Percentiles rank a stretch among this genome's conserved stretches.
Evolutionary conservation across 1,284 basidiomycete species (phyloP).

Genomic region (Marasmius sp.): DNA sequence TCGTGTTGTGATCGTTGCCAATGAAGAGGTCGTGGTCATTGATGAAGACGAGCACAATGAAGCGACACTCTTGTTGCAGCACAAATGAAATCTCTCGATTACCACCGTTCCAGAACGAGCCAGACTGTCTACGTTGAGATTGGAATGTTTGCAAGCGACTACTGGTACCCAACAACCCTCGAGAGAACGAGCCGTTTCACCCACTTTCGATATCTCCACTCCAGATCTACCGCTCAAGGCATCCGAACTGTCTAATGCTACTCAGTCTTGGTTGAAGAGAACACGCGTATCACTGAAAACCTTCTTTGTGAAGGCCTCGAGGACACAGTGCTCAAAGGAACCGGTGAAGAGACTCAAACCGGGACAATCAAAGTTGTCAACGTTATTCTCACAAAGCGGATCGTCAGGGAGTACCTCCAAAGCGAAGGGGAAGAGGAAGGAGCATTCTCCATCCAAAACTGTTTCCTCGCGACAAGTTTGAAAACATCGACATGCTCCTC

Average conservation of each 20-base stretch:
- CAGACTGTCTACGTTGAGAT: too few species aligned
- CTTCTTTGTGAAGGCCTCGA: too few species aligned
- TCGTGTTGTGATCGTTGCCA: constrained; percentile 19
- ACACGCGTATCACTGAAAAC: too few species aligned
- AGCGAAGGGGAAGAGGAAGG: constrained; percentile 24
- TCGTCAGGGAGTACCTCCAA: constrained; percentile 22
- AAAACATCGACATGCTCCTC: constrained; percentile 27
- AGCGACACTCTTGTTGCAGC: too few species aligned
- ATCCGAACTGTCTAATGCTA: too few species aligned
- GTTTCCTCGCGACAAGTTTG: neutral
- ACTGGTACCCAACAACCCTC: too few species aligned
- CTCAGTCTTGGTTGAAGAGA: too few species aligned
- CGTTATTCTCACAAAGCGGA: constrained; percentile 47
- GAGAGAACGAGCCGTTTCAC: too few species aligned
- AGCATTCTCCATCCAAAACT: neutral
- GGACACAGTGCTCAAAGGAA: neutral
- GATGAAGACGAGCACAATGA: constrained; percentile 28
- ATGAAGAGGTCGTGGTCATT: constrained; percentile 22
- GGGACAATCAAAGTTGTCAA: constrained; percentile 60
- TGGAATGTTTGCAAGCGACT: too few species aligned
- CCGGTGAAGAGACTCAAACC: constrained; percentile 29
- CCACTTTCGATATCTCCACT: too few species aligned
- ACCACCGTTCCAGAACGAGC: too few species aligned
- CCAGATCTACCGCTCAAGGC: too few species aligned
- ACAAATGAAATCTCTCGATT: constrained; percentile 47